phyloP scores from a whole-genome alignment of 2,329 filamentous ascomycete genomes.

The Aureobasidium subglaciale region DNA sequence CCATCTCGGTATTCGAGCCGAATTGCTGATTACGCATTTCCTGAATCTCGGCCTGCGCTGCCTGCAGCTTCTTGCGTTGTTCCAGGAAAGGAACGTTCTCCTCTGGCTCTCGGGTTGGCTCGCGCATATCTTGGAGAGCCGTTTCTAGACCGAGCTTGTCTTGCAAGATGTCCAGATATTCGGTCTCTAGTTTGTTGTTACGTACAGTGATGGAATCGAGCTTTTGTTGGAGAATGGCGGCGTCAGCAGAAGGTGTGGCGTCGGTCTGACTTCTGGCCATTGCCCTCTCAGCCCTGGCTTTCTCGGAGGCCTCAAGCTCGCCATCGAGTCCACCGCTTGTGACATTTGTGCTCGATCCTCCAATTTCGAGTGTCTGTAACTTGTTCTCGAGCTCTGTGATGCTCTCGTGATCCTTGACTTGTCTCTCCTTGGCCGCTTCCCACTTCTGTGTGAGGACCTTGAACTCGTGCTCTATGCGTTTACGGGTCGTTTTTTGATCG shows the following conservation, averaged over 20 bases:
- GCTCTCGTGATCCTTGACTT: slow-evolving; percentile 41
- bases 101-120: slow-evolving; percentile 27
- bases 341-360: slow-evolving; percentile 18
- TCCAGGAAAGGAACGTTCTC: slow-evolving; percentile 20
- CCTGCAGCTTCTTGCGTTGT: slow-evolving; percentile 19
- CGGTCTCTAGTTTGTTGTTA: slow-evolving; percentile 31
- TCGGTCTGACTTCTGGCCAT: slow-evolving; percentile 10
- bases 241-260: slow-evolving; percentile 11
- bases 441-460: slow-evolving; percentile 40
- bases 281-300: slow-evolving; percentile 17
- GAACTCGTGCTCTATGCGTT: slow-evolving; percentile 42
- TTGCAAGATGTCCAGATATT: slow-evolving; percentile 36
- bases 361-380: slow-evolving; percentile 36
- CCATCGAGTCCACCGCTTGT: slow-evolving; percentile 31
- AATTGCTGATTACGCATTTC: slow-evolving; percentile 26
- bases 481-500: slow-evolving; percentile 42
- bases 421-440: slow-evolving; percentile 41
- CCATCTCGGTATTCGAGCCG: slow-evolving; percentile 17
- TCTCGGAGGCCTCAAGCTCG: slow-evolving; percentile 32
- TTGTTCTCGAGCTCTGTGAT: slow-evolving; percentile 41
- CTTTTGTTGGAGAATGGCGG: slow-evolving; percentile 34
- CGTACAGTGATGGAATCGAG: slow-evolving; percentile 32
- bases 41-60: slow-evolving; percentile 20
- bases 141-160: slow-evolving; percentile 27
- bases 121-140: slow-evolving; percentile 32